phyloP scores from a whole-genome alignment of 306 rosid species.

The Alnus glutinosa region DNA sequence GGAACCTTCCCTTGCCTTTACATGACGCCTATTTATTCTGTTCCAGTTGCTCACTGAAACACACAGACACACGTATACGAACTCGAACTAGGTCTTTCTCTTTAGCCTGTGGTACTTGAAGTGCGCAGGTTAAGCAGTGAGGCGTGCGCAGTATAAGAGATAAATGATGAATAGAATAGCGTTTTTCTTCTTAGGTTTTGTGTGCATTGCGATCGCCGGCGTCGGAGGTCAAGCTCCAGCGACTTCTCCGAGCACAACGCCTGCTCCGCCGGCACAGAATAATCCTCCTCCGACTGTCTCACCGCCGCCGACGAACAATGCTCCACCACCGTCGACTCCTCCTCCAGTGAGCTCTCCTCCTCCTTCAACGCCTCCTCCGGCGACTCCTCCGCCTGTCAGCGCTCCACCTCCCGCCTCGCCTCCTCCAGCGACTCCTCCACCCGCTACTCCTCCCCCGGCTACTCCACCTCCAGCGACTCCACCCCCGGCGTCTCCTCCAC shows the following conservation, averaged over 20 bases:
- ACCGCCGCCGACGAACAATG: constrained; percentile 23
- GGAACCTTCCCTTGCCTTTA: not conserved
- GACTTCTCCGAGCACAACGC: constrained; percentile 51
- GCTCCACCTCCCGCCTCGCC: constrained; percentile 50
- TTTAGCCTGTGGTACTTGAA: not conserved
- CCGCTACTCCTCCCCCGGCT: constrained; percentile 43
- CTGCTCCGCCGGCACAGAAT: constrained; percentile 31
- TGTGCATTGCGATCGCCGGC: constrained; percentile 49
- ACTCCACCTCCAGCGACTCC: constrained; percentile 42
- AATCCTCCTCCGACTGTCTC: constrained; percentile 40
- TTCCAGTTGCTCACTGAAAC: not conserved
- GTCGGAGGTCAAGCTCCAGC: constrained; percentile 75
- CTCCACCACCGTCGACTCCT: constrained; percentile 25
- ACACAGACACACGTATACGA: not conserved
- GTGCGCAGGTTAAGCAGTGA: constrained; percentile 26
- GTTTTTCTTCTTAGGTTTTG: constrained; percentile 37
- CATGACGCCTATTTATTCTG: constrained; percentile 36
- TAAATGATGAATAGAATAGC: constrained; percentile 33
- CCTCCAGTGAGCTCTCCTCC: constrained; percentile 36
- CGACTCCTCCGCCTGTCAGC: constrained; percentile 32
- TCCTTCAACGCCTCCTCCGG: constrained; percentile 39
- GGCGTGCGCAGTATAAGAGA: constrained; percentile 26
- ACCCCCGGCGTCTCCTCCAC: constrained; percentile 40
- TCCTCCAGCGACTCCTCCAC: constrained; percentile 24
- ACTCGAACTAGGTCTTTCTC: not conserved